Base-by-base conservation (phyloP, 139 green algal genomes). In the Chlorella sp. region DNA sequence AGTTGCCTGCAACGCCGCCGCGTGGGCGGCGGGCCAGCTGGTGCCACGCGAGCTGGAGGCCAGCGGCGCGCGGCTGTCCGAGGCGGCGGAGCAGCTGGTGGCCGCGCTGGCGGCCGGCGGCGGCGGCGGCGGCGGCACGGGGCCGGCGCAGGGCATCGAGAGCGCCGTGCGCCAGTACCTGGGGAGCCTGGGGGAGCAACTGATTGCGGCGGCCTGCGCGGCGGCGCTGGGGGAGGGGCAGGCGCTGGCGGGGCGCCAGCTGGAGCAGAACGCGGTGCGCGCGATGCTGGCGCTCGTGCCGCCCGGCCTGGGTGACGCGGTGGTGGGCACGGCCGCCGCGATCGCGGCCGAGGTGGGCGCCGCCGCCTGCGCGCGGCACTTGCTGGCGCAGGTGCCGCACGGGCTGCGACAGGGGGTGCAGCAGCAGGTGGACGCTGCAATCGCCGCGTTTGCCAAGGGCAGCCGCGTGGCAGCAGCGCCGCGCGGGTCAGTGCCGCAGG, bases 241-340 rank as follows among this genome's bases (percentile, higher is more conserved):
- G 51, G 41, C 58, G 59, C 38, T 38, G 21, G 60, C 73, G 6
- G 31, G 55, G 29, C 27, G 38, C 3, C 33, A 58, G 14, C 66
- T 76, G 8, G 33, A 58, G 25, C 1, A 33, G 3, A 17, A 11
- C 5, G 77, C 81, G 8, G 63, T 38, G 51, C 64, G 55, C 2
- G 81, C 76, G 2, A 40, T 83, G 56, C 42, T 46, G 31, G 77
- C 64, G 6, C 67, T 86, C 12, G 40, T 58, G 23, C 53, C 56
- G 15, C 59, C 71, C 0, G n/a, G 50, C 25, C 51, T 75, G 36
- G 65, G 64, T 8, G 59, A 63, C 0, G 81, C 77, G 5, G 77
- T 80, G 33, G 51, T 84, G 15, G 75, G 51, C n/a, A 84, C 81
- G 2, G 81, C 81, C 4, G 81, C 81, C 0, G 81, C 77, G 11